phyloP scores from a whole-genome alignment of 768 basidiomycete genomes.

The Phylloporus arenicola region DNA sequence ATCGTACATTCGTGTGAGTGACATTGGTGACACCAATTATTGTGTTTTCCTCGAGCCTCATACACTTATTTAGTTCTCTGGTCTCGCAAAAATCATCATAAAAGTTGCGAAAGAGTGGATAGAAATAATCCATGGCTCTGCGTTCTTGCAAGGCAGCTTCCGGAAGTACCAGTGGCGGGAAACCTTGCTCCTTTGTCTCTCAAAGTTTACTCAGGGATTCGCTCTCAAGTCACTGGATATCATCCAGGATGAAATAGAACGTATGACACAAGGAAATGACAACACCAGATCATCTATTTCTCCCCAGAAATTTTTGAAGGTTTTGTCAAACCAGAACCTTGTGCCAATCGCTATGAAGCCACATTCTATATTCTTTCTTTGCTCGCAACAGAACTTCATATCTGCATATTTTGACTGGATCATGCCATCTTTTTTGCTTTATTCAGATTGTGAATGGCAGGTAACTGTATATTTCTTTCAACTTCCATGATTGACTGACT shows the following conservation, averaged over 20 bases:
- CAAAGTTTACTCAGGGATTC: not conserved
- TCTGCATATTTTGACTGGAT: constrained; percentile 3
- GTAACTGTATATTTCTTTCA: not conserved
- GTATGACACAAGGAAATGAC: not conserved
- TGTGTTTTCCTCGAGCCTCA: too few relatives aligned
- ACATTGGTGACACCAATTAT: too few relatives aligned
- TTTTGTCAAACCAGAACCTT: not conserved
- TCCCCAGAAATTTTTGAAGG: not conserved
- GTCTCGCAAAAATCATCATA: not conserved
- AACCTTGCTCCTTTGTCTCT: not conserved
- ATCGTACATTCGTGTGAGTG: too few relatives aligned
- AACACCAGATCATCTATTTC: not conserved
- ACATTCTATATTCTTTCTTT: constrained; percentile 6
- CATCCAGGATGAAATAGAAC: not conserved
- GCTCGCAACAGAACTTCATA: not conserved
- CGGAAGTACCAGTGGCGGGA: constrained; percentile 8
- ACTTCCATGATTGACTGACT: not conserved
- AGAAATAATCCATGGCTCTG: not conserved
- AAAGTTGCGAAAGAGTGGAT: not conserved
- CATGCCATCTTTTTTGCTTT: fast-evolving
- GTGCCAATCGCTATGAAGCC: not conserved
- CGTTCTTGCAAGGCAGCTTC: constrained; percentile 1
- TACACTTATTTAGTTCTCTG: too few relatives aligned
- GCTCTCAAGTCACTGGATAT: not conserved
- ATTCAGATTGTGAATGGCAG: fast-evolving